Base-by-base conservation (phyloP, 208 protist species). In the Wallacemonas sp. region DNA sequence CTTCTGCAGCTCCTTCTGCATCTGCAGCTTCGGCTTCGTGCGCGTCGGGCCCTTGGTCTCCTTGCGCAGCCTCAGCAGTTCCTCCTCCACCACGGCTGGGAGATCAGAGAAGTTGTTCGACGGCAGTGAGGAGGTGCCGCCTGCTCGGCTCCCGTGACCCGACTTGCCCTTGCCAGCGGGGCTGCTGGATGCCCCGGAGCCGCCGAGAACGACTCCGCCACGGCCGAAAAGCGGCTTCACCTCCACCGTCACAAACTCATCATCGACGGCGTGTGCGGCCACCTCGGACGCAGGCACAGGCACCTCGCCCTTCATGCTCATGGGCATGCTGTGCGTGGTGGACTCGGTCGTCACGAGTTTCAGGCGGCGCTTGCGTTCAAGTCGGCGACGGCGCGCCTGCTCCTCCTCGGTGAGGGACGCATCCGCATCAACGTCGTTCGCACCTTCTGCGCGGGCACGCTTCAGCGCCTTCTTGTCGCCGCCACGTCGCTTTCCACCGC, bases 1-100 rank as follows among this genome's bases (percentile, higher is more conserved):
- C 73, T 95, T 95, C 56, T 90, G 74, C 44, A 95, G 74, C 72
- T 92, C 87, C 73, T 93, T 93, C 80, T 92, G 57, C 81, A 90
- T 86, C 48, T 78, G 79, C 47, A 93, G 9, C 38, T 77, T 81
- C 41, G 90, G 63, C 68, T 88, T 90, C 21, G 87, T 93, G 29
- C 70, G 77, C 3, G 82, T 58, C 11, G 90, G 85, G 0, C 90
- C 90, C 58, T 92, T 93, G 11, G 66, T 87, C 49, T 91, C 83
- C 64, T 87, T 73, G 11, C 80, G 81, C 16, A 95, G 79, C 0
- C 83, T 78, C 17, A 75, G 67, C 68, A 95, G 68, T 61, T 93
- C 87, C 78, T 92, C 61, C 73, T 85, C 85, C 38, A 95, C 90
- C 52, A 81, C 83, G 0, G 61, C 48, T 0, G 87, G 87, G 16